Base-by-base conservation (phyloP, 768 basidiomycete species). In the Termitomyces sp. region DNA sequence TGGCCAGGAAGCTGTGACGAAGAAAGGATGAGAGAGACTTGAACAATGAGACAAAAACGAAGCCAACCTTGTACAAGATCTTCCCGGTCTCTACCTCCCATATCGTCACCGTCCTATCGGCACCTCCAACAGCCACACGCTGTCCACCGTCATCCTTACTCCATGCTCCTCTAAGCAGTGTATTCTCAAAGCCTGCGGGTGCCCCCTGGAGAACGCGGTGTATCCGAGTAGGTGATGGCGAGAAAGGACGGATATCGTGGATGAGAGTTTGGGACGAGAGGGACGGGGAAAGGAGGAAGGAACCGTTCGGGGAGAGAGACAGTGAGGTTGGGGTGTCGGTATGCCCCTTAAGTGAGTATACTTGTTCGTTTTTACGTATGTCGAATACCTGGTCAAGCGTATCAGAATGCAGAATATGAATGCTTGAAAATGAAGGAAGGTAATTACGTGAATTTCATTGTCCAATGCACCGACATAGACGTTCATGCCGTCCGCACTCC, bases 161-260 rank as follows among this genome's bases (percentile, higher is more conserved):
- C 96, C 96, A 99, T 1, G 91, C 88, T 1, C 85, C 92, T 59
- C 85, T 81, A n/a, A 93, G 73, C 35, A 98, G 78, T 0, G 91
- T 84, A 61, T 90, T 88, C 74, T 99, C 97, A 70, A 98, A 98
- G 0, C 97, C 97, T 7, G 95, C 92, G 4, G 96, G 94, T 0
- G 94, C 90, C 42, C 97, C 97, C 35, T 80, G 84, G 33, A 90
- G 79, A 5, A 85, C 74, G 32, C 94, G 88, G 72, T 97, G 92
- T 66, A 95, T 76, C 42, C 94, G 84, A 28, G 86, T 84, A 2
- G 93, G 89, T 0, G 88, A 85, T 0, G 94, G 88, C 2, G 94
- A 92, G 78, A 98, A 99, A 0, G 97, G 96, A 35, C 94, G 89
- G 20, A 98, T 84, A 73, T 97, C 94, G 75, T 97, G 91, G 61